Evolutionary conservation across 306 rosid genomes (phyloP).

Genomic region (Prunus salicina): DNA sequence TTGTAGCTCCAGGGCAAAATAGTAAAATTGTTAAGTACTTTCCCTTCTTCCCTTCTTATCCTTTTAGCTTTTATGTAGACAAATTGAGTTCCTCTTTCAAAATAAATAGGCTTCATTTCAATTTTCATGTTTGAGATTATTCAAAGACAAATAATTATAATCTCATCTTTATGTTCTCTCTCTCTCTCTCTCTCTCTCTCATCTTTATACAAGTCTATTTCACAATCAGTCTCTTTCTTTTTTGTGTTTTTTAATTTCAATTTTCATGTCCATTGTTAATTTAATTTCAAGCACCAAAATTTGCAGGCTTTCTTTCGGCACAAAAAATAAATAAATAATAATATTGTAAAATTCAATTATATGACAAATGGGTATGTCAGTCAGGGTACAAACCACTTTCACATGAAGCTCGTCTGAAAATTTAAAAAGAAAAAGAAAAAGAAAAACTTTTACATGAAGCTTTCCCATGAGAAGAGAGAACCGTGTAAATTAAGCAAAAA

Average conservation of each 20-base stretch:
- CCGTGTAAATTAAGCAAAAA: neutral
- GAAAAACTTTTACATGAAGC: neutral
- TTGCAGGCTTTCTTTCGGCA: too few relatives aligned
- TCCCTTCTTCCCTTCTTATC: neutral
- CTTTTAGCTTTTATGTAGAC: constrained; percentile 1
- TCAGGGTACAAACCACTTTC: neutral
- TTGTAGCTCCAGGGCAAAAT: constrained; percentile 66
- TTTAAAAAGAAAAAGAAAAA: neutral
- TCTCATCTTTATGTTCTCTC: neutral
- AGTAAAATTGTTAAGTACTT: neutral
- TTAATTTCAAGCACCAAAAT: too few relatives aligned
- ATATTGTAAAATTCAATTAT: too few relatives aligned
- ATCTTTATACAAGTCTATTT: neutral
- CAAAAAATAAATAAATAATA: too few relatives aligned
- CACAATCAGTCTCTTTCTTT: too few relatives aligned
- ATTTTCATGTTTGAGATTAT: neutral
- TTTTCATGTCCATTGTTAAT: too few relatives aligned
- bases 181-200: neutral
- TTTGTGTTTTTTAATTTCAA: too few relatives aligned
- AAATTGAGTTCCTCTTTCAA: neutral
- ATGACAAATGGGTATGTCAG: too few relatives aligned
- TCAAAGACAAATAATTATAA: neutral
- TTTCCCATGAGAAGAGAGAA: neutral
- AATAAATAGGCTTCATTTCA: neutral
- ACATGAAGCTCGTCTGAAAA: neutral